Conservation (phyloP, 129 eudicot species). For the Centella asiatica region DNA sequence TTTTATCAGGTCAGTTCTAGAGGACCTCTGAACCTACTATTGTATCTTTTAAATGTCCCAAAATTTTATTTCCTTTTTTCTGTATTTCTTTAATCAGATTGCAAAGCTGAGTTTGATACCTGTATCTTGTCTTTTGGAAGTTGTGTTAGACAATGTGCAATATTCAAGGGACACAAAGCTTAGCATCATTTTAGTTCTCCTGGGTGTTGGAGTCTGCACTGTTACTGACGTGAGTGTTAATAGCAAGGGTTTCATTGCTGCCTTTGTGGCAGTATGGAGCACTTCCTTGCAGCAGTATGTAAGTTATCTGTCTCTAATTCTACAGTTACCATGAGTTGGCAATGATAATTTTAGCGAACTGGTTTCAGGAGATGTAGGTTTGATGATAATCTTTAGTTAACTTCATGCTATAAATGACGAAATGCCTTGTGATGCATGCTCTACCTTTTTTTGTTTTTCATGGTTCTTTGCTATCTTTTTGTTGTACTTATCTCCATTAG, state of each 20-base stretch:
- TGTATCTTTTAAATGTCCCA: too few species aligned
- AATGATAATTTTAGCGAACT: too few species aligned
- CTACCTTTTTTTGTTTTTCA: too few species aligned
- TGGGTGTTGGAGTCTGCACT: constrained; percentile 85
- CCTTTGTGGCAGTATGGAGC: constrained; percentile 73
- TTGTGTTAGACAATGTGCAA: constrained; percentile 55
- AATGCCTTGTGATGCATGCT: too few species aligned
- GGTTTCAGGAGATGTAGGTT: too few species aligned
- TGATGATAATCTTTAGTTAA: too few species aligned
- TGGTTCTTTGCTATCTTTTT: too few species aligned
- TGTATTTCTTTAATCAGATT: too few species aligned
- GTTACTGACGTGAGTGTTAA: constrained; percentile 83
- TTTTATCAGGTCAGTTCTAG: constrained; percentile 55
- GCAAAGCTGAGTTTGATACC: constrained; percentile 85
- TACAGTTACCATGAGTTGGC: not conserved
- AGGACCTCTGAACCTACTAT: too few species aligned
- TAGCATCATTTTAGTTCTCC: constrained; percentile 56
- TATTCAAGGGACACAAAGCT: constrained; percentile 77
- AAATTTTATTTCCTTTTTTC: too few species aligned
- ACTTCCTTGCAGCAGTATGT: constrained; percentile 81
- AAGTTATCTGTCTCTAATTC: constrained; percentile 26
- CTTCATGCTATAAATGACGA: too few species aligned
- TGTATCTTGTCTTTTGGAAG: constrained; percentile 75
- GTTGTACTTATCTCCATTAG: too few species aligned
- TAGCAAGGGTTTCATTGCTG: constrained; percentile 64